Conservation (phyloP, 306 rosid species). For the Amphicarpaea edgeworthii region DNA sequence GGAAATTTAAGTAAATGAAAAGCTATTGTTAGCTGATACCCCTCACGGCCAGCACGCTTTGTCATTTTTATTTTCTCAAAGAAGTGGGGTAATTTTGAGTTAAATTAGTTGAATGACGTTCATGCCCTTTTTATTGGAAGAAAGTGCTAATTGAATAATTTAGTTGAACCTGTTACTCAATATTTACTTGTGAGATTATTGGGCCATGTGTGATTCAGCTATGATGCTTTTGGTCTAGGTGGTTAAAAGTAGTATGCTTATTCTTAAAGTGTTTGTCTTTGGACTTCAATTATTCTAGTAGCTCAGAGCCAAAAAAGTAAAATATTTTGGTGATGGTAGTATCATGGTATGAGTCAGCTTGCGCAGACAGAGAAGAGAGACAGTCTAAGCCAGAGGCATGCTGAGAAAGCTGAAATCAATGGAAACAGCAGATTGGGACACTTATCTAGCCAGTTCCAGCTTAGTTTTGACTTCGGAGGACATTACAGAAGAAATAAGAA, state of each 20-base stretch:
- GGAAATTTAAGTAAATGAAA: slow-evolving; percentile 72
- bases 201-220: neutral
- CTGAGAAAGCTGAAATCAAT: slow-evolving; percentile 14
- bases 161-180: slow-evolving; percentile 6
- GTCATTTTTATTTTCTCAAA: slow-evolving; percentile 30
- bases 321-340: neutral
- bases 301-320: neutral
- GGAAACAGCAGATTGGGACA: neutral
- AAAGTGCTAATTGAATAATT: slow-evolving; percentile 30
- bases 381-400: neutral
- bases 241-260: neutral
- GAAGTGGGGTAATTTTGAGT: slow-evolving; percentile 2
- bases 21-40: slow-evolving; percentile 22
- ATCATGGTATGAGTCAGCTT: slow-evolving; percentile 6
- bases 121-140: slow-evolving; percentile 15
- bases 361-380: neutral
- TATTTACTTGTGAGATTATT: slow-evolving; percentile 28
- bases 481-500: neutral
- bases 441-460: neutral
- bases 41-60: neutral
- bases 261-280: slow-evolving; percentile 11
- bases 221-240: neutral
- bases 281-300: neutral
- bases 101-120: slow-evolving; percentile 28
- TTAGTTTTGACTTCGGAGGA: neutral